Evolutionary conservation across 1,284 basidiomycete species (phyloP), one percentile per base, ranked within the genome.

Genomic region (Trichosporon asahii): DNA sequence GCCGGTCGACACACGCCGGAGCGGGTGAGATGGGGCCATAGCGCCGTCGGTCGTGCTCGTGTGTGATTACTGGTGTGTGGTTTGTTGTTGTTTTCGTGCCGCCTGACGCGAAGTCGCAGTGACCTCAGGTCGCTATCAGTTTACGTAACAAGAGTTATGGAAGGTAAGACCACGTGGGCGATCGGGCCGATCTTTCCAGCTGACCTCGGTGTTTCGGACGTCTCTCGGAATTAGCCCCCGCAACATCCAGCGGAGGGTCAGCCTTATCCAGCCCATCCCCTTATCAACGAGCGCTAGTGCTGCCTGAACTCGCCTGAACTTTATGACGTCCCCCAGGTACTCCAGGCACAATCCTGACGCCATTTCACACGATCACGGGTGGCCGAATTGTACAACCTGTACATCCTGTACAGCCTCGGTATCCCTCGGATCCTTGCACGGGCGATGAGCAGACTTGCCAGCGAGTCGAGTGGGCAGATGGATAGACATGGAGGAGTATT

Each of bases 1-100:
- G 65, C 94, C 93, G 74, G 95, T 93, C 0, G 94, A 96, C 72
- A 97, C 88, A 69, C 95, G 90, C 55, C 91, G 88, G 21, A 98
- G 88, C 3, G 95, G 95, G 66, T 83, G 82, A 14, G 79, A 75
- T 1, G 74, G 76, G 6, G 57, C 29, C 57, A 61, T 33, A 18
- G 29, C n/a, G 46, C 57, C 2, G 64, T 61, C 31, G 37, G 21
- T 53, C 49, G 49, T 8, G 7, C 11, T 33, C 15, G 57, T 15
- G 29, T 6, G 27, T 61, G 29, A 7, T 27, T 60, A 31, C 5
- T 55, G 21, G n/a, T 4, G 25, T 15, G 25, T 61, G 29, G 18
- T 31, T 31, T 61, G 57, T 61, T 61, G 57, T 61, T 61, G 57
- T 61, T 61, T 29, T 61, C 27, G 57, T 31, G 29, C 12, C 55